These are phyloP conservation scores for Erodium trifolium DNA, from an alignment of 441 rosid species.

Conservation along the genomic window DNA sequence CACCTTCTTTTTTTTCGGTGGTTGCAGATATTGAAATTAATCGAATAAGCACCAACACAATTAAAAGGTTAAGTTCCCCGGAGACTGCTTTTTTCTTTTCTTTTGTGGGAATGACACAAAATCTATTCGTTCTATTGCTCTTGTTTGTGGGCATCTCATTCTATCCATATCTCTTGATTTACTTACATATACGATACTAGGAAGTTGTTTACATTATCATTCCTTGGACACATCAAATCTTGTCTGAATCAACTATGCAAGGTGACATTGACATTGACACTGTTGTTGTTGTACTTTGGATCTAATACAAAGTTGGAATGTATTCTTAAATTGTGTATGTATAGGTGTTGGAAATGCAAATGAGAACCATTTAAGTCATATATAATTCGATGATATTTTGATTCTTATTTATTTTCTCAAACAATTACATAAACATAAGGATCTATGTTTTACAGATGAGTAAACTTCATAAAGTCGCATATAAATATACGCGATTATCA, in stretches of 20 bases:
- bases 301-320: not conserved
- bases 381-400: too few relatives aligned
- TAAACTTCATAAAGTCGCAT: too few relatives aligned
- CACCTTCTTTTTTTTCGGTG: not conserved
- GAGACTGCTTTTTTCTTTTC: not conserved
- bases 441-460: too few relatives aligned
- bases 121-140: not conserved
- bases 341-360: too few relatives aligned
- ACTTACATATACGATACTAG: not conserved
- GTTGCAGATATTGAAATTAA: not conserved
- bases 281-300: not conserved
- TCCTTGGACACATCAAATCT: not conserved
- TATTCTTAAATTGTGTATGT: too few relatives aligned
- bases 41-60: not conserved
- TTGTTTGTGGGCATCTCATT: not conserved
- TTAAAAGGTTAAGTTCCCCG: not conserved
- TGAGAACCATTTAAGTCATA: too few relatives aligned
- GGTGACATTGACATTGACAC: not conserved
- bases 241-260: not conserved
- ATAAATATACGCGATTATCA: too few relatives aligned
- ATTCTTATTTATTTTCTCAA: too few relatives aligned
- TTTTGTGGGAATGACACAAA: not conserved
- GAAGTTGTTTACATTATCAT: not conserved
- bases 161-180: not conserved
- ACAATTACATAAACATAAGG: too few relatives aligned